Percentiles rank a stretch among this genome's conserved stretches.
Conservation (phyloP, 2,329 filamentous ascomycete species). For the Botrytis medusae region DNA sequence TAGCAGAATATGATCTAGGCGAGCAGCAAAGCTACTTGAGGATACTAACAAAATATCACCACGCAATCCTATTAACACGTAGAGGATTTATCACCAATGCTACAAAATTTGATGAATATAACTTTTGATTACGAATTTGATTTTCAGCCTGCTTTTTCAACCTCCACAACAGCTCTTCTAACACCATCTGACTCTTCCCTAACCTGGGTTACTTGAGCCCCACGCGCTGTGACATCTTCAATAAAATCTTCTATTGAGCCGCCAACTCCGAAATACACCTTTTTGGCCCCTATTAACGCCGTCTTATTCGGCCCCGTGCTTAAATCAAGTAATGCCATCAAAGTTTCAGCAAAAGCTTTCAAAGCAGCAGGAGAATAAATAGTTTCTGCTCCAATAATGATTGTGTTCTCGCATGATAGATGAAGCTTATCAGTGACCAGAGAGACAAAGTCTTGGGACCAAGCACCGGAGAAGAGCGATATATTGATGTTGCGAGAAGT, state of each 20-base stretch:
- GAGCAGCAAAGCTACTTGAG: background rate
- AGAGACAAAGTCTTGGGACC: constrained; percentile 64
- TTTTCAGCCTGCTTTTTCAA: constrained; percentile 26
- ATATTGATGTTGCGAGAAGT: constrained; percentile 52
- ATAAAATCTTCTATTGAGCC: constrained; percentile 78
- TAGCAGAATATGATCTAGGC: background rate
- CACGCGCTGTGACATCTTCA: constrained; percentile 50
- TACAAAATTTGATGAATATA: background rate
- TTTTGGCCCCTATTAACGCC: constrained; percentile 72
- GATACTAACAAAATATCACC: background rate
- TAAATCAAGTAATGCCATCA: constrained; percentile 57
- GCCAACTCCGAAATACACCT: constrained; percentile 81
- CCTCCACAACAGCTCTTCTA: constrained; percentile 56
- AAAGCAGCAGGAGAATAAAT: constrained; percentile 78
- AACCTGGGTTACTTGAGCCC: constrained; percentile 50
- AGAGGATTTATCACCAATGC: background rate
- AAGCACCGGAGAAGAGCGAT: constrained; percentile 72
- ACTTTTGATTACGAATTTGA: background rate
- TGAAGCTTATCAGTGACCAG: constrained; percentile 46
- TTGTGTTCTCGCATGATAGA: constrained; percentile 38
- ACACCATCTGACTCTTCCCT: constrained; percentile 62
- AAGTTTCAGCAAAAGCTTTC: constrained; percentile 64
- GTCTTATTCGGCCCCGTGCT: constrained; percentile 40
- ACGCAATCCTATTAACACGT: background rate
- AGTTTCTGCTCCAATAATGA: constrained; percentile 75